Base-by-base conservation (phyloP, 139 green algal species). In the Eudorina sp. region DNA sequence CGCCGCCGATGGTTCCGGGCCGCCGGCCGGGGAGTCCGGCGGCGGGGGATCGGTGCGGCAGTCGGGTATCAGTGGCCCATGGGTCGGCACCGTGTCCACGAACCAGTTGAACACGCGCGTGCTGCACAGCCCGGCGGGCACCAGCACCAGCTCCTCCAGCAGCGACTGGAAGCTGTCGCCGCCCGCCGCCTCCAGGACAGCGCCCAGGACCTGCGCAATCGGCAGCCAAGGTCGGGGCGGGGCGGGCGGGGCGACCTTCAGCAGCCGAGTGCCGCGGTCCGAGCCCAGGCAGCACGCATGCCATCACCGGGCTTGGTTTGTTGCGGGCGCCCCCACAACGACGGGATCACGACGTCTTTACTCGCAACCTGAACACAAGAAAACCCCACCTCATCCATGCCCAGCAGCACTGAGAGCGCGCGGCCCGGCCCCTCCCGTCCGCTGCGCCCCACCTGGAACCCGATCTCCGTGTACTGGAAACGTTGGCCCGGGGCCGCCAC, bases 61-160 rank as follows among this genome's bases (percentile, higher is more conserved):
- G 1, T 51, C 68, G 3, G 38, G 36, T 31, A 76, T 53, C 1
- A 76, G 68, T 21, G 68, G 68, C 18, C 68, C 68, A 23, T 51
- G 68, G 13, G 36, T 51, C 36, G 68, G 68, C 68, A 76, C 36
- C 9, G 16, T 34, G 68, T 76, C 68, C 1, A 38, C 38, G 1
- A 16, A 76, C n/a, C 23, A 76, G 68, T 76, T 76, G 68, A 76
- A 16, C 38, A 76, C 51, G 36, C 68, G 36, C 1, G 68, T 76
- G 68, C 38, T 76, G 68, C 68, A 76, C 38, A 76, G 38, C 9
- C 68, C 68, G 13, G 68, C 68, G 9, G 68, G 68, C 18, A 29
- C 16, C 68, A 76, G 68, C 68, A 76, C 68, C 68, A 76, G 36
- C 6, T 51, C 36, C 68, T 76, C 68, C 38, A 76, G 68, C 68